Base-by-base conservation (phyloP, 2,329 filamentous ascomycete genomes). In the Ceratocystis destructans region DNA sequence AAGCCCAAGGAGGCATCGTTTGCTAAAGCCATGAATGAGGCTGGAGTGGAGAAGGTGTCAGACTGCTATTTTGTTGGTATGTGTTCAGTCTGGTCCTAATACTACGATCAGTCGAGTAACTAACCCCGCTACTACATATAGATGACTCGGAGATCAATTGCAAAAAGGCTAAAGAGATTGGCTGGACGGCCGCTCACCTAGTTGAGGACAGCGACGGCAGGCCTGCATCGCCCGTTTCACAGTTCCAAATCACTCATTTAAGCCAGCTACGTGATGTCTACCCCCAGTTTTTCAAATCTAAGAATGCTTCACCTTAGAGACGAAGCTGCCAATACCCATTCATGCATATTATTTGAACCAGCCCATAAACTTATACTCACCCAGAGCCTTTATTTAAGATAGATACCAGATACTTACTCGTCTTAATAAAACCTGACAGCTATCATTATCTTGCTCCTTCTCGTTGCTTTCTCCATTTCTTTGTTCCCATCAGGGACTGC, bases 41-140 rank as follows among this genome's bases (percentile, higher is more conserved):
- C 93, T 0, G 88, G 87, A 0, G 83, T 88, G 1, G 80, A 82
- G 15, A 80, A 83, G 45, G 78, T 79, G 10, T 81, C 87, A 55
- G 82, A 90, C 68, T 97, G 93, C 75, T 99, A 88, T 73, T 99
- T 96, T 75, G 90, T 99, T 70, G 91, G 90, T 94, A 78, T 72
- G 88, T 79, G 25, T n/a, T 41, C n/a, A 8, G 3, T 2, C 28
- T 17, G 50, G 22, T n/a, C 17, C 46, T 20, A 48, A n/a, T n/a
- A 15, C 28, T 57, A 15, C 37, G 4, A 41, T 15, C 25, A 25
- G 10, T 55, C 5, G 12, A 6, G 12, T 8, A 25, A 55, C 28
- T 64, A 50, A 67, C 55, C 5, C 37, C 10, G 67, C n/a, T 25
- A 17, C 25, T 25, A 6, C 22, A 2, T 45, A 12, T 59, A 90